Evolutionary conservation across 495 filamentous ascomycete species (phyloP).

Genomic region (Rusavskia elegans): DNA sequence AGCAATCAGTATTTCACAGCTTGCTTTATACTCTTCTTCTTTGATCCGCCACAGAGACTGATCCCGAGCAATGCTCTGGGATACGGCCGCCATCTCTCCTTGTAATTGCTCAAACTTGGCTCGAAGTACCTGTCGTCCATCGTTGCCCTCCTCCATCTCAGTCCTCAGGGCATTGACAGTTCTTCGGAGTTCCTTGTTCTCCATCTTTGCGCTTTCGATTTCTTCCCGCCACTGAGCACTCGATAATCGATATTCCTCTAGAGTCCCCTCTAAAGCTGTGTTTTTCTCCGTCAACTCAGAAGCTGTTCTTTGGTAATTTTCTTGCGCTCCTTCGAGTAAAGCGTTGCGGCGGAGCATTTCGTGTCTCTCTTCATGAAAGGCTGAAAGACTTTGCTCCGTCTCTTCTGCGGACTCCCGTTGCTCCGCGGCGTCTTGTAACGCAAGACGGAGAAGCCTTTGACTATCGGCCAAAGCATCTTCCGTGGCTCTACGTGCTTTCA

Average conservation of each 20-base stretch:
- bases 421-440: conserved; percentile 54
- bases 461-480: conserved; percentile 61
- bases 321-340: conserved; percentile 45
- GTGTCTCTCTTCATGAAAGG: conserved; percentile 37
- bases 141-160: conserved; percentile 74
- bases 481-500: conserved; percentile 45
- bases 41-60: conserved; percentile 57
- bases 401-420: conserved; percentile 56
- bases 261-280: conserved; percentile 36
- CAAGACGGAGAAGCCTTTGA: conserved; percentile 51
- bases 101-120: conserved; percentile 68
- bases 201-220: conserved; percentile 34
- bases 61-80: conserved; percentile 60
- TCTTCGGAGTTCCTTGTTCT: conserved; percentile 44
- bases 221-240: conserved; percentile 37
- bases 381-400: conserved; percentile 37
- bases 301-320: conserved; percentile 46
- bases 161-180: conserved; percentile 50
- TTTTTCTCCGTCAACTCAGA: conserved; percentile 46
- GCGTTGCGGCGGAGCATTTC: conserved; percentile 41
- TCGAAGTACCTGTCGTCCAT: conserved; percentile 60
- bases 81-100: conserved; percentile 65
- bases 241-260: conserved; percentile 46
- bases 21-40: conserved; percentile 56
- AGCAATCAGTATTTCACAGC: conserved; percentile 64